phyloP scores from a whole-genome alignment of 2,329 filamentous ascomycete species.

The Cladosporium sp. region DNA sequence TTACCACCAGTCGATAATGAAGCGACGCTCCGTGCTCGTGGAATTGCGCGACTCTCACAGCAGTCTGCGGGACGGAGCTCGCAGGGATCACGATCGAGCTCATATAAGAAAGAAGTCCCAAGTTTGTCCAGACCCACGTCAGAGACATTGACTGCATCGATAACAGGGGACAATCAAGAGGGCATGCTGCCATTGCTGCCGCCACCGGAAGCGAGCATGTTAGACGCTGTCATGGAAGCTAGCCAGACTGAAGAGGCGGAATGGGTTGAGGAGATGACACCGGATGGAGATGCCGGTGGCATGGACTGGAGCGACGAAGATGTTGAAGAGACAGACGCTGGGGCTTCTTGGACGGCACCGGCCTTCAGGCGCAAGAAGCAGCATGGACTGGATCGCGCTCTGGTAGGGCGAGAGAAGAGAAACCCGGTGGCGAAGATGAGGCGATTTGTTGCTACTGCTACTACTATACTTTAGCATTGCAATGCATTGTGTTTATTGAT shows the following conservation, averaged over 20 bases:
- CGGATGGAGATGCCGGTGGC: neutral
- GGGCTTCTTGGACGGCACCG: constrained; percentile 20
- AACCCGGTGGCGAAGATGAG: constrained; percentile 19
- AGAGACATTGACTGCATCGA: neutral
- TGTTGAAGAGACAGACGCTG: constrained; percentile 21
- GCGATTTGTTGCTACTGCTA: constrained; percentile 20
- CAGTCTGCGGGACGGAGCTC: constrained; percentile 10
- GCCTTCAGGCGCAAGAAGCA: constrained; percentile 2
- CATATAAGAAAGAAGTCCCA: neutral
- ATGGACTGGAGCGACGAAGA: constrained; percentile 20
- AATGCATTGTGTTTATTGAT: too few species aligned
- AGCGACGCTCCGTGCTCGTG: constrained; percentile 25
- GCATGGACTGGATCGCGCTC: constrained; percentile 7
- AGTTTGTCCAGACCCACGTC: neutral
- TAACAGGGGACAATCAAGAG: neutral
- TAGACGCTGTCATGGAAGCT: constrained; percentile 16
- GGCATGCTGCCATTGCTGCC: constrained; percentile 16
- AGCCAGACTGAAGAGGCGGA: neutral
- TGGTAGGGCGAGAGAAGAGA: constrained; percentile 10
- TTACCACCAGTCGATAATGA: constrained; percentile 23
- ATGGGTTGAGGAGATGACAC: neutral
- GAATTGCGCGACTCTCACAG: constrained; percentile 25
- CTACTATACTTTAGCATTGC: neutral
- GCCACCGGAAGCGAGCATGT: constrained; percentile 19
- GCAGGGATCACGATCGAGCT: neutral